phyloP scores from a whole-genome alignment of 768 basidiomycete genomes.

The Hericium coralloides region DNA sequence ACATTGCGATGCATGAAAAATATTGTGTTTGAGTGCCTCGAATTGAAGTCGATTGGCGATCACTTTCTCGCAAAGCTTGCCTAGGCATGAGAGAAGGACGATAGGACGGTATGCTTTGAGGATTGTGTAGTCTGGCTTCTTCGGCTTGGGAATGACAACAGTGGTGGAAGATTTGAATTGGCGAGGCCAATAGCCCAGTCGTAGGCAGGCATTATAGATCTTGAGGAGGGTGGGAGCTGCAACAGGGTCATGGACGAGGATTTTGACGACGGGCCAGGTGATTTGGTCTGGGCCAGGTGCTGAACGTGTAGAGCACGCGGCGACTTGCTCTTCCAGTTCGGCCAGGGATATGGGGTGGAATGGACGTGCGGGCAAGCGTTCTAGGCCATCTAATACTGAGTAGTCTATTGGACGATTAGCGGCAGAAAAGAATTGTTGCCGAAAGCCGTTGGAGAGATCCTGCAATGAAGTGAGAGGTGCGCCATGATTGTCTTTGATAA shows the following conservation, averaged over 20 bases:
- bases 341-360: background rate
- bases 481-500: background rate
- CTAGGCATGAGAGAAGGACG: constrained; percentile 16
- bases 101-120: constrained; percentile 20
- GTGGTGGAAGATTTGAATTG: constrained; percentile 4
- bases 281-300: constrained; percentile 11
- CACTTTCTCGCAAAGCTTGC: constrained; percentile 17
- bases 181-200: background rate
- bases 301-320: constrained; percentile 8
- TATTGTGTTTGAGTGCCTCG: constrained; percentile 7
- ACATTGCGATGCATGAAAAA: constrained; percentile 15
- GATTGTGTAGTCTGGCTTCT: constrained; percentile 14
- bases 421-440: background rate
- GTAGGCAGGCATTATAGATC: background rate
- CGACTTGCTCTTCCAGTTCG: constrained; percentile 1
- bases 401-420: background rate
- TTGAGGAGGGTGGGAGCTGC: background rate
- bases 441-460: background rate
- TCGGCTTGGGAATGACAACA: constrained; percentile 18
- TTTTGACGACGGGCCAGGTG: constrained; percentile 7
- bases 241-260: no score
- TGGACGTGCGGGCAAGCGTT: background rate
- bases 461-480: background rate
- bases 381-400: background rate
- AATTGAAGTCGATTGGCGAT: constrained; percentile 13